Evolutionary conservation across 352 stramenopile species (phyloP).

Genomic region (Pythium vanterpoolii): DNA sequence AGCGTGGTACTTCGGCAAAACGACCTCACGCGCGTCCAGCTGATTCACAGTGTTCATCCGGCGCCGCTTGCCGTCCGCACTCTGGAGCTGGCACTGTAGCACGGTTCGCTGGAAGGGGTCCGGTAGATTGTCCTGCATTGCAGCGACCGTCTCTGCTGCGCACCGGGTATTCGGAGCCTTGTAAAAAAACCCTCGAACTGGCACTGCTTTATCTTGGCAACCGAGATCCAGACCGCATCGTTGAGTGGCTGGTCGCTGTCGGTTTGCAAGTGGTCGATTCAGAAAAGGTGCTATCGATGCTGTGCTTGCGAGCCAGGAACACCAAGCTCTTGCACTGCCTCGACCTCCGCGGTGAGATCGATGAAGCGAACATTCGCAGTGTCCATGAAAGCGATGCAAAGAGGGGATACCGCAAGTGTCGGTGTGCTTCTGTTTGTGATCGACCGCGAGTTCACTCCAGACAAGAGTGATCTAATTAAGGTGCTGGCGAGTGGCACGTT

Average conservation of each 20-base stretch:
- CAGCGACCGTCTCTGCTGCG: slow-evolving; percentile 1
- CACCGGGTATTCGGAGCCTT: not conserved
- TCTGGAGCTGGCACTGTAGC: not conserved
- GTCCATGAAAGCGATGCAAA: not conserved
- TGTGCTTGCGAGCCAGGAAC: not conserved
- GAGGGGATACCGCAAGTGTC: not conserved
- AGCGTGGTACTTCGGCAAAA: not conserved
- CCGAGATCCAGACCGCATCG: not conserved
- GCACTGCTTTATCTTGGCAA: not conserved
- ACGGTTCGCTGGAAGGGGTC: not conserved
- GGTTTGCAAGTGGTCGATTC: not conserved
- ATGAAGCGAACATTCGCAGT: not conserved
- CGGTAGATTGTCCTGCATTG: not conserved
- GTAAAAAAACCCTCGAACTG: not conserved
- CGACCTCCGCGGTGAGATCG: not conserved
- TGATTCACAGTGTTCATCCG: not conserved
- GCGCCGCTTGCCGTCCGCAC: not conserved
- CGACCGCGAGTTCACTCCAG: not conserved
- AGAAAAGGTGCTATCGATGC: not conserved
- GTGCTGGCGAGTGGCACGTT: not conserved
- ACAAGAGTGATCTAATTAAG: not conserved
- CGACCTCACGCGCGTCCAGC: not conserved
- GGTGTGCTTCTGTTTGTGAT: not conserved
- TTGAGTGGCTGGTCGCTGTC: not conserved
- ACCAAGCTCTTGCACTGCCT: not conserved